A percentile compares a stretch with the other conserved stretches of the same genome.
Evolutionary conservation across 2,329 filamentous ascomycete genomes (phyloP).

Genomic region (Pseudodiploospora longispora): DNA sequence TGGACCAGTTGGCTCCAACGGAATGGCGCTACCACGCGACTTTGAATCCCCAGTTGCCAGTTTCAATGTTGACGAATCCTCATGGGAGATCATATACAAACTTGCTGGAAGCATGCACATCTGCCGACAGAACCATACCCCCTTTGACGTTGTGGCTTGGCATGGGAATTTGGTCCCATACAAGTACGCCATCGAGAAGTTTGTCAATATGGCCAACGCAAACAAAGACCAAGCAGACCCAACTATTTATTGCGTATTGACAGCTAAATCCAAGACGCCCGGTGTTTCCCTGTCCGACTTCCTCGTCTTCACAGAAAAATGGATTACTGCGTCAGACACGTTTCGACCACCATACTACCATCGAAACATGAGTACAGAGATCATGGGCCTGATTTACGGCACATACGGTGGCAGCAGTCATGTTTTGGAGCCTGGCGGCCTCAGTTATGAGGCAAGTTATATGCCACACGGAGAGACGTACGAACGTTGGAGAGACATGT

Average conservation of each 20-base stretch:
- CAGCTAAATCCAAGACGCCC: conserved; percentile 44
- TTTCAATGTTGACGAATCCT: conserved; percentile 47
- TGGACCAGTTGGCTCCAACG: conserved; percentile 57
- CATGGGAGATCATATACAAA: conserved; percentile 53
- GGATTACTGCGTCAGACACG: conserved; percentile 54
- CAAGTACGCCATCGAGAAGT: conserved; percentile 48
- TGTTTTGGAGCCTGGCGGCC: conserved; percentile 19
- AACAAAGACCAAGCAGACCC: conserved; percentile 60
- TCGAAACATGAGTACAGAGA: conserved; percentile 48
- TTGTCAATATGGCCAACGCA: conserved; percentile 51
- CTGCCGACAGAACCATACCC: conserved; percentile 54
- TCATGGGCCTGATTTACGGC: conserved; percentile 44
- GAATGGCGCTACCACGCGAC: conserved; percentile 57
- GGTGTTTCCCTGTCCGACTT: conserved; percentile 55
- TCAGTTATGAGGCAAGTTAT: conserved; percentile 25
- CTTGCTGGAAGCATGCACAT: conserved; percentile 53
- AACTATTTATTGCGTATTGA: conserved; percentile 57
- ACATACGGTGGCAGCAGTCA: conserved; percentile 22
- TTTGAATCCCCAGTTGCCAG: conserved; percentile 54
- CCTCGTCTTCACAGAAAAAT: conserved; percentile 58
- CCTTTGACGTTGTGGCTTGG: conserved; percentile 66
- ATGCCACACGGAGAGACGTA: conserved; percentile 29
- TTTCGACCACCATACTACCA: conserved; percentile 62
- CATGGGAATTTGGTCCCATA: conserved; percentile 59
- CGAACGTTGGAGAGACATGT: conserved; percentile 20